Evolutionary conservation across 768 basidiomycete genomes (phyloP).

Genomic region (Amanita jacksonii): DNA sequence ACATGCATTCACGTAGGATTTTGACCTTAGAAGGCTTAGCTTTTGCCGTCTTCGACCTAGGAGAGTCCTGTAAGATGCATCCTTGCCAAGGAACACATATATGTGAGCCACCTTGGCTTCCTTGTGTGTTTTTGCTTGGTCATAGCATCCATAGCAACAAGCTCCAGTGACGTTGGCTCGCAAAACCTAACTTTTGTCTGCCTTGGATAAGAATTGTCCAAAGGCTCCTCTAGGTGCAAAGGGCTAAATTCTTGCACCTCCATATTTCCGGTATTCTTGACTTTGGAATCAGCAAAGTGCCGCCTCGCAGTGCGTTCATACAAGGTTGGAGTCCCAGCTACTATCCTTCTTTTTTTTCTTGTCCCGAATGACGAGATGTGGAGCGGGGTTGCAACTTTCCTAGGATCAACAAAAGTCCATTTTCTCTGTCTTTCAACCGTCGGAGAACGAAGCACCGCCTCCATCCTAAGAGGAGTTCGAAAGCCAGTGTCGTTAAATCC

Average conservation of each 20-base stretch:
- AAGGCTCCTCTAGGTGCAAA: background rate
- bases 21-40: background rate
- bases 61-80: background rate
- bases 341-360: background rate
- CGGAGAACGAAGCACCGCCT: background rate
- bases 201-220: background rate
- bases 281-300: background rate
- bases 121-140: background rate
- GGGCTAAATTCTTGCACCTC: background rate
- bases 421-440: background rate
- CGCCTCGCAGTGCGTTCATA: background rate
- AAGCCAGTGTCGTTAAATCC: background rate
- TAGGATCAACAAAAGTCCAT: conserved; percentile 6
- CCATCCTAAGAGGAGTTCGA: background rate
- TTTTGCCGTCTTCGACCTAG: background rate
- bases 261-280: background rate
- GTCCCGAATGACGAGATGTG: conserved; percentile 1
- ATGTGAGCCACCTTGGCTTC: background rate
- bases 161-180: background rate
- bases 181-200: background rate
- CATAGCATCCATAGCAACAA: background rate
- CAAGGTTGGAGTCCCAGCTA: background rate
- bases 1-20: background rate
- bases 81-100: background rate
- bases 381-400: conserved; percentile 4